phyloP scores from a whole-genome alignment of 2,329 filamentous ascomycete genomes.

The Zymoseptoria tritici region DNA sequence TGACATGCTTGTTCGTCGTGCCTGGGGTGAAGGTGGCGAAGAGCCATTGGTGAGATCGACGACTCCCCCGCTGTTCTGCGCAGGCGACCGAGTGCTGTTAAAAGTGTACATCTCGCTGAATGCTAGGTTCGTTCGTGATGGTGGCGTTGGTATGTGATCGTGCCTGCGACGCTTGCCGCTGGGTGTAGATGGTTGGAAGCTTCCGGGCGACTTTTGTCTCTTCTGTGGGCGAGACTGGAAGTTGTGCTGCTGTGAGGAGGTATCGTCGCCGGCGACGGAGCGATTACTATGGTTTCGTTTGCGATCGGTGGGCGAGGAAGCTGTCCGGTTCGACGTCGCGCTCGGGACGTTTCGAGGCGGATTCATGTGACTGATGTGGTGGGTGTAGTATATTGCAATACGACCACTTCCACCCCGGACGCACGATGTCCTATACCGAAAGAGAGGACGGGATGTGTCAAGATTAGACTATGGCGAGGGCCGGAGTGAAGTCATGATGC shows the following conservation, averaged over 20 bases:
- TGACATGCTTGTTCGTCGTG: conserved; percentile 15
- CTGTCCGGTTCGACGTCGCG: conserved; percentile 10
- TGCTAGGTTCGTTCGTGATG: conserved; percentile 13
- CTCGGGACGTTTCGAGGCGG: conserved; percentile 10
- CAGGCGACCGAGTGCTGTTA: conserved; percentile 27
- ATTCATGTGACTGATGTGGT: conserved; percentile 19
- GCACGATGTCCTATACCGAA: not conserved
- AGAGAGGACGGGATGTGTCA: not conserved
- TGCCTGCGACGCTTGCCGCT: conserved; percentile 36
- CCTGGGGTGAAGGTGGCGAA: conserved; percentile 21
- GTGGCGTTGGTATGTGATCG: conserved; percentile 22
- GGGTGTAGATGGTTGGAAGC: conserved; percentile 20
- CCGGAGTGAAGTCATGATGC: not conserved
- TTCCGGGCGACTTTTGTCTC: conserved; percentile 18
- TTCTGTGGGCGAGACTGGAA: conserved; percentile 32
- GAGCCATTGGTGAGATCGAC: conserved; percentile 40
- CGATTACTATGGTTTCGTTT: conserved; percentile 17
- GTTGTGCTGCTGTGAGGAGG: conserved; percentile 32
- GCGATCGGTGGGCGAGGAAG: conserved; percentile 14
- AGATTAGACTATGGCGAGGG: not conserved
- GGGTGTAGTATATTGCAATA: not conserved
- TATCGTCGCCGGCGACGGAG: conserved; percentile 2
- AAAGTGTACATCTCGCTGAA: conserved; percentile 50
- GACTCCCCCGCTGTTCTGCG: conserved; percentile 29
- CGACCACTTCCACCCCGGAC: not conserved